Evolutionary conservation across 2,329 filamentous ascomycete genomes (phyloP).

Genomic region (Colletotrichum orbiculare): DNA sequence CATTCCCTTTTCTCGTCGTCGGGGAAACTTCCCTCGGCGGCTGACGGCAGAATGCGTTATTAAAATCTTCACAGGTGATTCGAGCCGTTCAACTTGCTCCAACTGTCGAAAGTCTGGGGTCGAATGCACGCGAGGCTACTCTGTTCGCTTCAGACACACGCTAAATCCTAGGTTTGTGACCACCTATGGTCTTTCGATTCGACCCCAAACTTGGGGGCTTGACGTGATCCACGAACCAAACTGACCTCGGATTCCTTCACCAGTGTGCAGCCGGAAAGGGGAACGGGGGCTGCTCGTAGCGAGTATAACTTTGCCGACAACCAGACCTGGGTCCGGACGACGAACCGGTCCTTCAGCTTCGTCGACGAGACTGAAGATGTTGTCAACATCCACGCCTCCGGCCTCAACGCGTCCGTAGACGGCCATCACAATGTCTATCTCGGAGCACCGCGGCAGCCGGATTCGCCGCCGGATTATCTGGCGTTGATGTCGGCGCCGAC

Average conservation of each 20-base stretch:
- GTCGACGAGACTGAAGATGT: conserved; percentile 45
- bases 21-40: conserved; percentile 5
- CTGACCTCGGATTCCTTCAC: neutral
- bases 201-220: neutral
- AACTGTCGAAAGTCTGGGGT: conserved; percentile 42
- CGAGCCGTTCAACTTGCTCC: conserved; percentile 36
- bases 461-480: conserved; percentile 14
- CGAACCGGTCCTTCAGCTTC: conserved; percentile 42
- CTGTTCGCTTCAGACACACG: conserved; percentile 43
- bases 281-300: conserved; percentile 22
- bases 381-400: conserved; percentile 41
- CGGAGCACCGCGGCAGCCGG: neutral
- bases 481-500: conserved; percentile 16
- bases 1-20: neutral
- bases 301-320: conserved; percentile 41
- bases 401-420: neutral
- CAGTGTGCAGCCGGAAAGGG: conserved; percentile 25
- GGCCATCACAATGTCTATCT: conserved; percentile 7
- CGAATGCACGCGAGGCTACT: conserved; percentile 44
- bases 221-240: conserved; percentile 1
- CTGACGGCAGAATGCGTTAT: neutral
- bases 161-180: conserved; percentile 42
- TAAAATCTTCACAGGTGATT: conserved; percentile 20
- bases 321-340: conserved; percentile 43
- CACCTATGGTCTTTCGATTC: conserved; percentile 10